Conservation (phyloP, 140 eudicot species). For the Cichorium intybus region DNA sequence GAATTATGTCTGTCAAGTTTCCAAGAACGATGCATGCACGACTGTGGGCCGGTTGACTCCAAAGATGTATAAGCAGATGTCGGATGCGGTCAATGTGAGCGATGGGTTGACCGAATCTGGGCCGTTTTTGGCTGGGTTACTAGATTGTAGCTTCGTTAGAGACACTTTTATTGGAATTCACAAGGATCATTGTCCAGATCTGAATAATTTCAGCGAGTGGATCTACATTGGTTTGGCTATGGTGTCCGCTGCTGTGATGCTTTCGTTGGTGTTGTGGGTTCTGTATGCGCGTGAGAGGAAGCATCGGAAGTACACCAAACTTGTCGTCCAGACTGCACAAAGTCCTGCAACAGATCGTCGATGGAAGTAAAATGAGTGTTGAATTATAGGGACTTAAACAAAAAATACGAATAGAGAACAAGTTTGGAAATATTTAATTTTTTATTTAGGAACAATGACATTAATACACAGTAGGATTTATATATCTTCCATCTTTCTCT, state of each 20-base stretch:
- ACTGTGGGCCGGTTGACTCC: constrained; percentile 85
- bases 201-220: constrained; percentile 57
- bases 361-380: constrained; percentile 14
- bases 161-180: constrained; percentile 54
- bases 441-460: neutral
- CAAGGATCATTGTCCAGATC: constrained; percentile 60
- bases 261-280: constrained; percentile 80
- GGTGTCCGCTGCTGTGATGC: constrained; percentile 72
- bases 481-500: too few species aligned
- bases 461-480: too few species aligned
- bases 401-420: neutral
- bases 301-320: constrained; percentile 68
- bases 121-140: constrained; percentile 62
- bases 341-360: neutral
- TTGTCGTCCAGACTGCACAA: constrained; percentile 17
- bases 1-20: constrained; percentile 64
- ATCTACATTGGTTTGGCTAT: constrained; percentile 64
- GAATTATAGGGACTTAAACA: neutral
- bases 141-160: constrained; percentile 73
- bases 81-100: constrained; percentile 55
- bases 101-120: constrained; percentile 55
- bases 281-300: constrained; percentile 72
- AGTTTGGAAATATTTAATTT: neutral
- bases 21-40: constrained; percentile 45
- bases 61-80: constrained; percentile 59